phyloP scores from a whole-genome alignment of 2,329 filamentous ascomycete genomes.

The Colletotrichum filicis region DNA sequence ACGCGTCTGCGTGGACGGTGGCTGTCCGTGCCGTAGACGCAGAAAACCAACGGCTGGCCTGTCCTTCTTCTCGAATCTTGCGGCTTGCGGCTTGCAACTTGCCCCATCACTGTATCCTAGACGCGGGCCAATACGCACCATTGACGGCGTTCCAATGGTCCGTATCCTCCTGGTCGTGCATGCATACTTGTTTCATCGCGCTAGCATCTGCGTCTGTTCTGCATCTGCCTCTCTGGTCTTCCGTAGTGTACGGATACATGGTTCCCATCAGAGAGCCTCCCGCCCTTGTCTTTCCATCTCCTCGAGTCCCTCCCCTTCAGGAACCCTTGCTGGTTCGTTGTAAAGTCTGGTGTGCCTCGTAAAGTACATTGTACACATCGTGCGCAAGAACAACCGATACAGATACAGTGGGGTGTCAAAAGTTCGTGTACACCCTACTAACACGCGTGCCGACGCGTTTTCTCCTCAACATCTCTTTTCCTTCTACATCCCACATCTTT shows the following conservation, averaged over 20 bases:
- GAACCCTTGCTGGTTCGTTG: neutral
- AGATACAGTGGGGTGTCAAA: too few relatives aligned
- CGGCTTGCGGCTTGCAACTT: neutral
- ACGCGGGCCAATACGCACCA: slow-evolving; percentile 19
- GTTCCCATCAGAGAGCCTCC: neutral
- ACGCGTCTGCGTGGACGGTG: neutral
- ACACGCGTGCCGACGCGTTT: too few relatives aligned
- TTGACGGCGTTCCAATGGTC: slow-evolving; percentile 29
- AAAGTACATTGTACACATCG: slow-evolving; percentile 14
- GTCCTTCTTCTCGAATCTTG: neutral
- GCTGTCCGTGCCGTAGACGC: too few relatives aligned
- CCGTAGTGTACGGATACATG: neutral
- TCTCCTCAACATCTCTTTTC: too few relatives aligned
- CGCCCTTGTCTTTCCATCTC: neutral
- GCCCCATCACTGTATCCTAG: slow-evolving; percentile 8
- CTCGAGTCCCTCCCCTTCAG: neutral
- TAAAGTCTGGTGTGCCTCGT: neutral
- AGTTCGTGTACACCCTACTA: too few relatives aligned
- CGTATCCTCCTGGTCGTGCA: slow-evolving; percentile 20
- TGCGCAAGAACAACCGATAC: slow-evolving; percentile 2
- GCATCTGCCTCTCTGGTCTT: neutral
- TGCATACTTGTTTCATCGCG: slow-evolving; percentile 33
- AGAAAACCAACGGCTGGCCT: neutral
- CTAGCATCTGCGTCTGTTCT: slow-evolving; percentile 21
- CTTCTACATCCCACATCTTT: too few relatives aligned